Evolutionary conservation across 805 yeast genomes (phyloP).

Genomic region (Saturnispora dispora): DNA sequence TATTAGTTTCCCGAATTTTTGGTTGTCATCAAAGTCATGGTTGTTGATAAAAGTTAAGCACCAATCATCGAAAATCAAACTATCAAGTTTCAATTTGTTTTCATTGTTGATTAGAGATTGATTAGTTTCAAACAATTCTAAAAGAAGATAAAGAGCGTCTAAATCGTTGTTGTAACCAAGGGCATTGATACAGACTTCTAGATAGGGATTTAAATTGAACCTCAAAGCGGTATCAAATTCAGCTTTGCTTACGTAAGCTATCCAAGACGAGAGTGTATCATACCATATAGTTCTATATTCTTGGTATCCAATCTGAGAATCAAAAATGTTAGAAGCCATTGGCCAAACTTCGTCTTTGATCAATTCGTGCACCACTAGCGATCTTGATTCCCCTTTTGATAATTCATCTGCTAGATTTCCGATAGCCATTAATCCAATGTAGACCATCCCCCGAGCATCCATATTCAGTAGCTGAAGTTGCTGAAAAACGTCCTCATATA

Average conservation of each 20-base stretch:
- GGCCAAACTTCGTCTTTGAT: slow-evolving; percentile 8
- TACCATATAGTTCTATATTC: slow-evolving; percentile 17
- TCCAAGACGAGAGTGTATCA: slow-evolving; percentile 29
- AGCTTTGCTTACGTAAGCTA: slow-evolving; percentile 30
- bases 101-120: slow-evolving; percentile 31
- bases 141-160: slow-evolving; percentile 28
- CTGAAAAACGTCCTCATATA: not conserved
- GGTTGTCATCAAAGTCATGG: slow-evolving; percentile 26
- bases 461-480: not conserved
- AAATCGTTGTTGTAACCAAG: slow-evolving; percentile 13
- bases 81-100: slow-evolving; percentile 25
- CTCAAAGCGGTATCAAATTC: slow-evolving; percentile 26
- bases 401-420: slow-evolving; percentile 3
- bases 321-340: not conserved
- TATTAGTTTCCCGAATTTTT: slow-evolving; percentile 36
- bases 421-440: slow-evolving; percentile 1
- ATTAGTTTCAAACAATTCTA: slow-evolving; percentile 39
- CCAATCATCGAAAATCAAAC: slow-evolving; percentile 38
- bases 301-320: not conserved
- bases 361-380: slow-evolving; percentile 2
- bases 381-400: slow-evolving; percentile 3
- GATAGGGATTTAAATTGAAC: slow-evolving; percentile 18
- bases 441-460: not conserved
- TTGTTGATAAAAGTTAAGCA: slow-evolving; percentile 32
- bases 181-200: slow-evolving; percentile 15